Evolutionary conservation across 1,284 basidiomycete species (phyloP), one percentile per base, ranked within the genome.

Genomic region (Sphaerobolus stellatus): DNA sequence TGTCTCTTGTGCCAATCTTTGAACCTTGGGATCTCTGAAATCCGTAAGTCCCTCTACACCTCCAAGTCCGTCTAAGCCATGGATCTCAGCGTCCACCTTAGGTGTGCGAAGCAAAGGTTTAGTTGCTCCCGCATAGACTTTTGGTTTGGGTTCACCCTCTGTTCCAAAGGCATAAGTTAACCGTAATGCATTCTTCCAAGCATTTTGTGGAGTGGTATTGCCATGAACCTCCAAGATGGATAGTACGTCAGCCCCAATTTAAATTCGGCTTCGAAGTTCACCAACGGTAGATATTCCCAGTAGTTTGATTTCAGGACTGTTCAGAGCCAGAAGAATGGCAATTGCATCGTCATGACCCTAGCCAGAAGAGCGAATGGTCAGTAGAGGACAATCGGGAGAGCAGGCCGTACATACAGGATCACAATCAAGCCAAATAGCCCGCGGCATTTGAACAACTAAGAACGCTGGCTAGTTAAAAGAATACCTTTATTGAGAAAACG

Each of bases 281-380:
- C 73, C 61, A 67, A 90, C 90, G 22, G 89, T 90, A 1, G 90
- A 92, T n/a, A 94, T 72, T 0, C 91, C 91, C 4, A 92, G 68
- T 14, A 93, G 78, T 30, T 78, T 68, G 52, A 92, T 77, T 55
- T 83, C 77, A 1, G 78, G 74, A 13, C 76, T 75, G 61, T 90
- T 81, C 2, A 87, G 65, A 1, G 89, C 89, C 16, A 93, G 72
- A 63, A 92, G 70, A 54, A 94, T 84, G 2, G 90, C 90, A 5
- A 83, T 84, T 5, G 88, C 90, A 72, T 93, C 91, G 63, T 93
- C 91, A 62, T 94, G 91, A 13, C 91, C 91, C 88, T 90, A 58
- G 43, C 34, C 6, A 9, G 51, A 49, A 20, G 36, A 25, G 29
- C 22, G 4, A 50, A 45, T 40, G 29, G 6, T 5, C 31, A 45